Evolutionary conservation across 305 asterid species (phyloP), one percentile per base, ranked within the genome.

Genomic region (Andrographis paniculata): DNA sequence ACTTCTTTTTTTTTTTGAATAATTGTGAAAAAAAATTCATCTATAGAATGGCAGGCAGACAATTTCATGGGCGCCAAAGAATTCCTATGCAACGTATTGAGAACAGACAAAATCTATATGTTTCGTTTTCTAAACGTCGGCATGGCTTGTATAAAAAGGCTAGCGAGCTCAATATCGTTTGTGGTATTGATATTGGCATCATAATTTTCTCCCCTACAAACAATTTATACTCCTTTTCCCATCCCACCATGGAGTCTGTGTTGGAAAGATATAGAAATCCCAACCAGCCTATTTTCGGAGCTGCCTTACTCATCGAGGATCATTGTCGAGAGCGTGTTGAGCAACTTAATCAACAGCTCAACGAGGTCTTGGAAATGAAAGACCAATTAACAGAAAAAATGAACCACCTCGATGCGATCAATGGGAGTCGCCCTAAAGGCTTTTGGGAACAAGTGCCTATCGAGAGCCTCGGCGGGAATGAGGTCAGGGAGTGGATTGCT

Each of bases 111-210:
- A 58, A 64, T 11, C 16, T 56, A 5, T 71, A 66, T 35, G 63
- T 72, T 0, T 61, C 65, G 1, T 78, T 74, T 6, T 71, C 82
- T 6, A 78, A 69, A 23, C 66, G 79, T 0, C 64, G 77, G 0
- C 0, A 6, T 0, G 63, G 78, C 0, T 6, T 74, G 4, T 64
- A 49, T 47, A 66, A 62, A 5, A 66, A 71, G 19, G 82, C 72
- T 0, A 56, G 74, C 23, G 69, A 66, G n/a, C 31, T 68, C 0
- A 35, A 65, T 63, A 59, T 57, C 3, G 31, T 47, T 1, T 79
- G 70, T 36, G 61, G 31, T 17, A 63, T 18, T 0, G 79, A 71
- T 12, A 30, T 76, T 1, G 76, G 76, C 7, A 17, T 79, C 3
- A 22, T 76, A 0, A 14, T 74, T 0, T 71, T 62, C 24, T 76